Conservation (phyloP, 495 filamentous ascomycete species). For the Podospora bellae-mahoneyi region DNA sequence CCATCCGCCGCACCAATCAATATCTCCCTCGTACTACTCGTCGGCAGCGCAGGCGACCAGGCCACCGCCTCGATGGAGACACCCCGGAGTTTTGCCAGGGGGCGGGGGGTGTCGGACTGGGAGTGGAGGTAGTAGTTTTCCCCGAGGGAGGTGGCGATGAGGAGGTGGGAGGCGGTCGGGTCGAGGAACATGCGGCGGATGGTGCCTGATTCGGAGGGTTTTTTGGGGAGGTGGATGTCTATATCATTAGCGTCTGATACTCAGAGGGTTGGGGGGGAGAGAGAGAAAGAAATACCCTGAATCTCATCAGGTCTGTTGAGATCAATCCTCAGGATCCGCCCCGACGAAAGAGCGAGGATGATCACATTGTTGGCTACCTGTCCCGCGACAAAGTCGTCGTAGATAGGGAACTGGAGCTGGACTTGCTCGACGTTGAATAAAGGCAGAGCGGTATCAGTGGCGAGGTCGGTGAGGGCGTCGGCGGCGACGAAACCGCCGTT, state of each 20-base stretch:
- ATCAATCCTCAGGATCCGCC: constrained; percentile 88
- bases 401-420: constrained; percentile 84
- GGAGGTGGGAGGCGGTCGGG: constrained; percentile 88
- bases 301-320: constrained; percentile 91
- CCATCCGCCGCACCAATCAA: constrained; percentile 87
- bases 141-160: constrained; percentile 84
- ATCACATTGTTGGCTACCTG: constrained; percentile 98
- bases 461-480: constrained; percentile 52
- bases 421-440: constrained; percentile 93
- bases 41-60: constrained; percentile 97
- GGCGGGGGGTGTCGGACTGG: constrained; percentile 82
- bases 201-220: constrained; percentile 80
- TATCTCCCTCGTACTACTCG: constrained; percentile 93
- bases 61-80: constrained; percentile 84
- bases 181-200: constrained; percentile 96
- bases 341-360: constrained; percentile 81
- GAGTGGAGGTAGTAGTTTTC: constrained; percentile 98
- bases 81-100: constrained; percentile 76
- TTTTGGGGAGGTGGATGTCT: constrained; percentile 98
- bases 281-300: constrained; percentile 59
- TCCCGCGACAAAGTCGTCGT: constrained; percentile 90
- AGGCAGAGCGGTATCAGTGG: constrained; percentile 57
- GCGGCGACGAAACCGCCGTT: constrained; percentile 52
- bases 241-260: background rate
- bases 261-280: background rate